Percentiles rank a stretch among this genome's conserved stretches.
Conservation (phyloP, 2,329 filamentous ascomycete genomes). For the Aureobasidium sp. region DNA sequence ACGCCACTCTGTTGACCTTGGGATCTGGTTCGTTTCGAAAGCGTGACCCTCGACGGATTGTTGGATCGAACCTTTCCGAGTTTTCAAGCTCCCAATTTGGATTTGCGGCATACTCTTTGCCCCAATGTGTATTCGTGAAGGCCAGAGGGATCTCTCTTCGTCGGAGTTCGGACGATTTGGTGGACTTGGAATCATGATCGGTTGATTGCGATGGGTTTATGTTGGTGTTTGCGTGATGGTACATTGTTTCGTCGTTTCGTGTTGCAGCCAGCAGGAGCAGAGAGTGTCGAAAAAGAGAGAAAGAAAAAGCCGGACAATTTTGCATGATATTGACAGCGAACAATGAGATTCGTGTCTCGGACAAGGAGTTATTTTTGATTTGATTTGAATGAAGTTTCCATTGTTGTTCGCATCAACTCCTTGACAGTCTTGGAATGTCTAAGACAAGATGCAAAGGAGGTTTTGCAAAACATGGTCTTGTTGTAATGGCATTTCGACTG, state of each 20-base stretch:
- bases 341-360: background rate
- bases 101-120: background rate
- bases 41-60: background rate
- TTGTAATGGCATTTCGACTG: background rate
- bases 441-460: background rate
- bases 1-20: too few species aligned
- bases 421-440: background rate
- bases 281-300: background rate
- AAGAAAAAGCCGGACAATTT: background rate
- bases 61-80: background rate
- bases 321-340: background rate
- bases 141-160: background rate
- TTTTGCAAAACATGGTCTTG: background rate
- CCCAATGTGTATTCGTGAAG: constrained; percentile 5
- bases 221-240: background rate
- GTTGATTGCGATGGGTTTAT: background rate
- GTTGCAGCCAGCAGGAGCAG: background rate
- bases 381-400: background rate
- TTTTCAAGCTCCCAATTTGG: background rate
- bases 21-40: background rate
- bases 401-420: background rate
- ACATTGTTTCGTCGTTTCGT: background rate
- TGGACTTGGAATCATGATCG: background rate
- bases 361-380: background rate
- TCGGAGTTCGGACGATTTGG: background rate